Evolutionary conservation across 2,329 filamentous ascomycete genomes (phyloP), one percentile per base, ranked within the genome.

Genomic region (Tolypocladium cylindrosporum): DNA sequence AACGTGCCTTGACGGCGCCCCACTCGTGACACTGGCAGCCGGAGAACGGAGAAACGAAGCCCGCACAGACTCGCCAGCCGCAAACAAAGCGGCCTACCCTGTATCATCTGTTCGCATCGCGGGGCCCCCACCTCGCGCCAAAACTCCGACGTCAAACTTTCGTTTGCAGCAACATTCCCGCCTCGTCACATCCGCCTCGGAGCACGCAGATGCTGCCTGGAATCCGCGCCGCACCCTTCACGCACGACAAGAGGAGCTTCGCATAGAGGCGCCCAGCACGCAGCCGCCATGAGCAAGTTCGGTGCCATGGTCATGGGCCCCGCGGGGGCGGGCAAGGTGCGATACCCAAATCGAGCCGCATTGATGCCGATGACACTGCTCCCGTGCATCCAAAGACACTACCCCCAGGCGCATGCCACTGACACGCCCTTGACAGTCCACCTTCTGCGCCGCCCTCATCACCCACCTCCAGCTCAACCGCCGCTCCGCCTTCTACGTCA

Each of bases 401-500:
- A 3, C 9, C 7, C 31, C 16, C 2, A 34, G 19, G 16, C 10
- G 27, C 31, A 8, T 51, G 48, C 31, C 31, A 27, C 45, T 50
- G 45, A 50, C 45, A 16, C 10, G 45, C 3, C 27, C 31, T 36
- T 7, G 27, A 4, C 27, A 91, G 83, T 95, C 92, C 36, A 99
- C 94, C 61, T 99, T 99, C 74, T 97, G 91, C 79, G 88, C 90
- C 59, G 85, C 91, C 65, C 83, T 99, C 66, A 97, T 97, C 71
- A 91, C 94, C 60, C 91, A 97, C 69, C 86, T 97, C 34, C 86
- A 90, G 66, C 89, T 91, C 70, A 92, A 90, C 74, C 89, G 90
- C 58, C 89, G 92, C n/a, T 95, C 91, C 55, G 90, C 89, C 74
- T 96, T 95, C 81, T 99, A 97, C 75, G 88, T 99, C 71, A 99